A percentile compares a stretch with the other conserved stretches of the same genome.
phyloP scores from a whole-genome alignment of 345 rosid genomes.

The Pistacia atlantica region DNA sequence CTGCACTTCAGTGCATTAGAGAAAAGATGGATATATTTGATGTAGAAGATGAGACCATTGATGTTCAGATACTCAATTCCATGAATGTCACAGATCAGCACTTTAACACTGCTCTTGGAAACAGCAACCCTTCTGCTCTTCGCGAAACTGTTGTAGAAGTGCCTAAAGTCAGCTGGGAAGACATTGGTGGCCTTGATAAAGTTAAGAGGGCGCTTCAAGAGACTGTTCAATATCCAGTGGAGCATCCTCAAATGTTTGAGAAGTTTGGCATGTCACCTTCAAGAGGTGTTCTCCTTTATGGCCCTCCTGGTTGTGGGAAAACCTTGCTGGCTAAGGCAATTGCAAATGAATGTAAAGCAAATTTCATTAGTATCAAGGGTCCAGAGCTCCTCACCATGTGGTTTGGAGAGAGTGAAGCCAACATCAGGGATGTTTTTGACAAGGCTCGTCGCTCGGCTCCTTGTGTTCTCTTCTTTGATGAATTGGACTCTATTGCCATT shows the following conservation, averaged over 20 bases:
- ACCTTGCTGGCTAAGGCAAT: constrained; percentile 4
- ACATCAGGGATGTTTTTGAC: neutral
- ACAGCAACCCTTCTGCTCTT: constrained; percentile 1
- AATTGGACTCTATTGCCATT: neutral
- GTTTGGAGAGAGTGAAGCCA: constrained; percentile 10
- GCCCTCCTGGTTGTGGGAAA: constrained; percentile 10
- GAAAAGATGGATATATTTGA: neutral
- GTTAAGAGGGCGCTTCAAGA: constrained; percentile 15
- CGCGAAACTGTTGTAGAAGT: neutral
- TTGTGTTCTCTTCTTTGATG: neutral
- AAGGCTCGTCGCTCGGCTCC: constrained; percentile 2
- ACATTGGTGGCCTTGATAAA: neutral
- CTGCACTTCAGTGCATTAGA: constrained; percentile 7
- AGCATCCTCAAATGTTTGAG: constrained; percentile 9
- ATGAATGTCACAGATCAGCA: neutral
- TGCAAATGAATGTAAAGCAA: constrained; percentile 15
- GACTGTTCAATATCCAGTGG: constrained; percentile 13
- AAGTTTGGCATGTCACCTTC: constrained; percentile 16
- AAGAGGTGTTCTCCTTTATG: constrained; percentile 9
- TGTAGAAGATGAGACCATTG: constrained; percentile 4
- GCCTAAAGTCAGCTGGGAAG: constrained; percentile 2
- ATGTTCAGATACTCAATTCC: constrained; percentile 8
- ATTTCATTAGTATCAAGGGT: constrained; percentile 10
- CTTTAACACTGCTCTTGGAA: neutral
- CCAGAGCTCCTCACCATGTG: constrained; percentile 5